phyloP scores from a whole-genome alignment of 2,329 filamentous ascomycete genomes.

The Colletotrichum musicola region DNA sequence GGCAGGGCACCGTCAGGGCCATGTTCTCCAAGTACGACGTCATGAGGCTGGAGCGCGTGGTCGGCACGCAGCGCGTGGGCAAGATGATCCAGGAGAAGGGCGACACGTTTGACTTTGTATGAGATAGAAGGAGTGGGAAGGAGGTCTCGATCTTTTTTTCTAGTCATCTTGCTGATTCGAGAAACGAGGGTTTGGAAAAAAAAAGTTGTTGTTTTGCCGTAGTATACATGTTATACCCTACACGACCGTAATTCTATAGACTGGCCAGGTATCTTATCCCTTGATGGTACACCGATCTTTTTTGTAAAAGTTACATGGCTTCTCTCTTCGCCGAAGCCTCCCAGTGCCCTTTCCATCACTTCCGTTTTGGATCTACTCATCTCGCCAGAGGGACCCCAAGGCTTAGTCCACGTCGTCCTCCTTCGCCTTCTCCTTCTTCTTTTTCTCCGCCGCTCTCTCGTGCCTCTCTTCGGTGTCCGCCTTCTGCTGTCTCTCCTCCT shows the following conservation, averaged over 20 bases:
- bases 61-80: constrained; percentile 82
- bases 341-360: too few relatives aligned
- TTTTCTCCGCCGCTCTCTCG: not conserved
- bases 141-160: not conserved
- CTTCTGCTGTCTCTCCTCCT: constrained; percentile 13
- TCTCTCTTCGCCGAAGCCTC: too few relatives aligned
- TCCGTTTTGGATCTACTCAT: too few relatives aligned
- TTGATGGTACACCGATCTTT: constrained; percentile 29
- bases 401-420: not conserved
- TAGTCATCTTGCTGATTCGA: not conserved
- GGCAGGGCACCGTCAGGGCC: constrained; percentile 69
- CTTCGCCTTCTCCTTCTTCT: not conserved
- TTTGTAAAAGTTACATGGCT: constrained; percentile 22
- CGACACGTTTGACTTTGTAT: constrained; percentile 97
- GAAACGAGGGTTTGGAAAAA: constrained; percentile 28
- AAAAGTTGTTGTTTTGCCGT: constrained; percentile 25
- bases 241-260: constrained; percentile 37
- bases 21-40: constrained; percentile 92
- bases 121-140: constrained; percentile 45
- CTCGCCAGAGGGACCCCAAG: too few relatives aligned
- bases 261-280: constrained; percentile 33
- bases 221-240: constrained; percentile 40
- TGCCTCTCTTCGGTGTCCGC: not conserved
- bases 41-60: constrained; percentile 88
- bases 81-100: constrained; percentile 87